These are phyloP conservation scores for Choanephora cucurbitarum DNA, from an alignment of 371 early-diverging fungal species.

Conservation along the genomic window DNA sequence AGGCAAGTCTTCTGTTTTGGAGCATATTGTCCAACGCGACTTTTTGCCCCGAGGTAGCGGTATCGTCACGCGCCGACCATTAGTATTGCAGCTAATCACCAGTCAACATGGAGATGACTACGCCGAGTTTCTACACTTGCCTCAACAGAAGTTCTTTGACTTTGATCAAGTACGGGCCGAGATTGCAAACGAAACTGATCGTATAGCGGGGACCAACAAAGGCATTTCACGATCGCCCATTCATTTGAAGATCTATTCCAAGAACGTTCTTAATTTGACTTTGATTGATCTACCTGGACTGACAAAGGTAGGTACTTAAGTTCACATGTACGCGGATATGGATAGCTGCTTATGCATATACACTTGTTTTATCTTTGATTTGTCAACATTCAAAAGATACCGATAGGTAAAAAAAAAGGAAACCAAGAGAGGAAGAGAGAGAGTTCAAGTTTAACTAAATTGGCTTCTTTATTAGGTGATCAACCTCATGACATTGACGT, in stretches of 20 bases:
- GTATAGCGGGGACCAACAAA: constrained; percentile 85
- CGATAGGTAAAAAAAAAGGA: constrained; percentile 38
- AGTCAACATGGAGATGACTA: constrained; percentile 54
- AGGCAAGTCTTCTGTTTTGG: constrained; percentile 93
- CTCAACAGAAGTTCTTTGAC: constrained; percentile 75
- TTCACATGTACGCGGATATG: too few relatives aligned
- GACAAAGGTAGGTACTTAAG: constrained; percentile 66
- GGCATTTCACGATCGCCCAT: constrained; percentile 85
- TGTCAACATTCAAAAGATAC: constrained; percentile 27
- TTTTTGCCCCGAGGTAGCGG: constrained; percentile 92
- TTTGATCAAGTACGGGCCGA: constrained; percentile 82
- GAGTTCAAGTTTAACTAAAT: constrained; percentile 6
- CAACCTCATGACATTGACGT: constrained; percentile 90
- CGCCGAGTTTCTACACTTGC: constrained; percentile 78
- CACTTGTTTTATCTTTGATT: background rate
- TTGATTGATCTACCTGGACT: constrained; percentile 94
- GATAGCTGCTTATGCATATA: too few relatives aligned
- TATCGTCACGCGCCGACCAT: constrained; percentile 91
- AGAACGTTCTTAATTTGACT: constrained; percentile 86
- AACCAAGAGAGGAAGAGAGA: background rate
- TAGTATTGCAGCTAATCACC: constrained; percentile 88
- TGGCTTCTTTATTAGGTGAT: constrained; percentile 55
- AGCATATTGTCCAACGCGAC: constrained; percentile 89
- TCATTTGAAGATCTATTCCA: constrained; percentile 83
- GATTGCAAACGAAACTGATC: constrained; percentile 86